phyloP scores from a whole-genome alignment of 768 basidiomycete species.

The Filobasidium wieringae region DNA sequence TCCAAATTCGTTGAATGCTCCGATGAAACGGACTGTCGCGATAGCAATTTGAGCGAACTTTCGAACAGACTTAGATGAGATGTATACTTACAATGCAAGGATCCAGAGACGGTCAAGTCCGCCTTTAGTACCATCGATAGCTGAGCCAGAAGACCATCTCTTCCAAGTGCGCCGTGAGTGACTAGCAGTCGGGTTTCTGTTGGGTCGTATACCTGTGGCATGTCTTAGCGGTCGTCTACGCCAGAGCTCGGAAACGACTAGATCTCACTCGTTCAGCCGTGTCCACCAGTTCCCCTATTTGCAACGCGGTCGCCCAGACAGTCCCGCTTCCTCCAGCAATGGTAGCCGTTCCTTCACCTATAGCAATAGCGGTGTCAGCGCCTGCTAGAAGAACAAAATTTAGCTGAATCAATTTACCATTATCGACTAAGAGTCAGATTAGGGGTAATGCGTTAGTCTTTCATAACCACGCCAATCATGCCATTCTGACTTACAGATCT shows the following conservation, averaged over 20 bases:
- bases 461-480: conserved; percentile 9
- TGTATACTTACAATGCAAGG: conserved; percentile 65
- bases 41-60: neutral
- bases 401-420: conserved; percentile 16
- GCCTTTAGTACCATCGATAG: conserved; percentile 82
- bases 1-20: conserved; percentile 92
- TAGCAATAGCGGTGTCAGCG: too few relatives aligned
- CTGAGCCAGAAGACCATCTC: conserved; percentile 85
- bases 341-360: conserved; percentile 79
- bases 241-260: too few relatives aligned
- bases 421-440: conserved; percentile 27
- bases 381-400: neutral
- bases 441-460: neutral
- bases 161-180: conserved; percentile 80
- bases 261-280: conserved; percentile 71
- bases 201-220: conserved; percentile 53
- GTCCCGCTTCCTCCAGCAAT: conserved; percentile 96
- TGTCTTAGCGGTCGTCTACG: too few relatives aligned
- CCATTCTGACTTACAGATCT: conserved; percentile 41
- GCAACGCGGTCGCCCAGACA: conserved; percentile 96
- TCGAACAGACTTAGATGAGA: neutral
- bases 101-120: conserved; percentile 84
- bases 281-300: conserved; percentile 95
- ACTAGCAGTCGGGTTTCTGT: conserved; percentile 88
- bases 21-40: conserved; percentile 66